A percentile compares a stretch with the other conserved stretches of the same genome.
Conservation (phyloP, 768 basidiomycete species). For the Russula compacta region DNA sequence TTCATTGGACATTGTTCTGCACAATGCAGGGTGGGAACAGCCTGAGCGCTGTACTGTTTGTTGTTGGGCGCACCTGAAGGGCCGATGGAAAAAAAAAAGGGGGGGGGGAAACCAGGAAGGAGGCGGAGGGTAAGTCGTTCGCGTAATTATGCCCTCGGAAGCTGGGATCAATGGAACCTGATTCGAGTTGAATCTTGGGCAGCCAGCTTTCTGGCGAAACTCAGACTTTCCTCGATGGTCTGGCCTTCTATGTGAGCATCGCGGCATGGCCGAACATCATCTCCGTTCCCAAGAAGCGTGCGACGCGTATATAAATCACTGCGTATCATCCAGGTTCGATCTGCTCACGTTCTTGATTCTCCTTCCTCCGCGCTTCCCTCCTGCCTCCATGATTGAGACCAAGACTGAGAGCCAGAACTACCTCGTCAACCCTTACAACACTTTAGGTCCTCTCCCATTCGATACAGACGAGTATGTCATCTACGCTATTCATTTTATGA, state of each 20-base stretch:
- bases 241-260: conserved; percentile 18
- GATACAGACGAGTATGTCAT: conserved; percentile 12
- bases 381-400: conserved; percentile 18
- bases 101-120: conserved; percentile 1
- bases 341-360: conserved; percentile 18
- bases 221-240: conserved; percentile 16
- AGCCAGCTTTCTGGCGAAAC: conserved; percentile 12
- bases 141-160: conserved; percentile 20
- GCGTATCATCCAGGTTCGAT: conserved; percentile 15
- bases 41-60: conserved; percentile 17
- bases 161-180: conserved; percentile 19
- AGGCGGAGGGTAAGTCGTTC: conserved; percentile 16
- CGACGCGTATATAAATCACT: conserved; percentile 17
- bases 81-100: conserved; percentile 5
- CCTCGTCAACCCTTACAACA: conserved; percentile 8
- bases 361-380: conserved; percentile 19
- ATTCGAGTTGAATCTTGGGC: conserved; percentile 17
- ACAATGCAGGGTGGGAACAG: conserved; percentile 8
- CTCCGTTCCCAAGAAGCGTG: conserved; percentile 17
- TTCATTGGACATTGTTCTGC: neutral
- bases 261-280: conserved; percentile 19
- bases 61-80: conserved; percentile 10
- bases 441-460: conserved; percentile 11
- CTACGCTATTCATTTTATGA: neutral
- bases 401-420: conserved; percentile 10